These are phyloP conservation scores for Phytopythium vexans DNA, from an alignment of 352 stramenopile species.

Conservation along the genomic window DNA sequence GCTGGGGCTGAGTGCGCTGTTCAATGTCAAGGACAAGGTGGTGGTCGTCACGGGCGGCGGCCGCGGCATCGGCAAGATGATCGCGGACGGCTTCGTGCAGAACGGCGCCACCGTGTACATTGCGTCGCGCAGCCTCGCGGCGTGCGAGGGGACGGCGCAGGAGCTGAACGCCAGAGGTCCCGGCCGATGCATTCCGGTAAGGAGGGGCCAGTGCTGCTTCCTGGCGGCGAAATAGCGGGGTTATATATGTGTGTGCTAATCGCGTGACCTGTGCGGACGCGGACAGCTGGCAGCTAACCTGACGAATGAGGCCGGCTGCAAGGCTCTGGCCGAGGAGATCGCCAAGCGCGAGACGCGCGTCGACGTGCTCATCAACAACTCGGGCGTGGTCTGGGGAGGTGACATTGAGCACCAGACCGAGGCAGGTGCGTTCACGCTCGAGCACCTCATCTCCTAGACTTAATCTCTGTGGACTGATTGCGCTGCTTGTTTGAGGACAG, in stretches of 20 bases:
- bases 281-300: constrained; percentile 37
- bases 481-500: constrained; percentile 20
- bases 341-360: constrained; percentile 60
- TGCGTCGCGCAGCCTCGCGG: constrained; percentile 80
- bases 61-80: constrained; percentile 94
- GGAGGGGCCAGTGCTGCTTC: too few relatives aligned
- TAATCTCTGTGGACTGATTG: background rate
- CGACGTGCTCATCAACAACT: constrained; percentile 95
- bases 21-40: constrained; percentile 59
- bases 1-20: constrained; percentile 45
- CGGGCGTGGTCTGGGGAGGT: constrained; percentile 55
- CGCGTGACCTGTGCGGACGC: constrained; percentile 16
- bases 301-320: constrained; percentile 23
- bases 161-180: constrained; percentile 52
- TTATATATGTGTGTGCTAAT: background rate
- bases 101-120: constrained; percentile 93
- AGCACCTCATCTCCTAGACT: constrained; percentile 6
- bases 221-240: too few relatives aligned
- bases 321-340: constrained; percentile 57
- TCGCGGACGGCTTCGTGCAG: constrained; percentile 89
- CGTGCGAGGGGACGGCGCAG: constrained; percentile 67
- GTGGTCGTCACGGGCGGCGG: constrained; percentile 93
- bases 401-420: constrained; percentile 30
- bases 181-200: constrained; percentile 61
- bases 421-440: constrained; percentile 23